These are phyloP conservation scores for Parascedosporium putredinis DNA, from an alignment of 2,329 filamentous ascomycete species.

Conservation along the genomic window DNA sequence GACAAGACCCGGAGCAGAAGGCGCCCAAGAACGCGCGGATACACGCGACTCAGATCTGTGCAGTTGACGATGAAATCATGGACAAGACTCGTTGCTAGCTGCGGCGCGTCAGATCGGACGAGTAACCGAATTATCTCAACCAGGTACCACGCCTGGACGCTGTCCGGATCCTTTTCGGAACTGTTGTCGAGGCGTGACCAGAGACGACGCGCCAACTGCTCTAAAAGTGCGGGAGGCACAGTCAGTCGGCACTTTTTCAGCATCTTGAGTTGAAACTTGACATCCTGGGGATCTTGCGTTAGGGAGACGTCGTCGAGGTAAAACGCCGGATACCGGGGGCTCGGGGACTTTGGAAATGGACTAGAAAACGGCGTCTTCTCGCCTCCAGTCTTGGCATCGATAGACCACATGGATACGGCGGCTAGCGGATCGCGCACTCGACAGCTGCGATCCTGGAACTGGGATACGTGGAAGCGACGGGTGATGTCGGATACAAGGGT, in stretches of 20 bases:
- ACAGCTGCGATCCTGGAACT: not conserved
- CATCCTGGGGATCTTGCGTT: not conserved
- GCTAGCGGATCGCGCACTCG: not conserved
- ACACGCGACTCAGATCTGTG: not conserved
- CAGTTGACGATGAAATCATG: not conserved
- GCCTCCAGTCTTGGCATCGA: not conserved
- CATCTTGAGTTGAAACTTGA: not conserved
- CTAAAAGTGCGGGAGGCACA: not conserved
- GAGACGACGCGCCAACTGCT: not conserved
- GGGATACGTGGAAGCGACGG: no score
- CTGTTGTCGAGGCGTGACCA: not conserved
- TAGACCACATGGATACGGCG: not conserved
- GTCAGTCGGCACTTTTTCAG: not conserved
- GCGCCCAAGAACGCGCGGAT: not conserved
- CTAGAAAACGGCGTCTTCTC: not conserved
- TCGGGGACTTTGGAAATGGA: not conserved
- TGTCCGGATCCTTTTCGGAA: not conserved
- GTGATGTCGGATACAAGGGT: no score
- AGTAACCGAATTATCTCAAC: not conserved
- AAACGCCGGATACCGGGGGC: not conserved
- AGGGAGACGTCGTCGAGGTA: not conserved
- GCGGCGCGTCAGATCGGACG: not conserved
- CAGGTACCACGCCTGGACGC: not conserved
- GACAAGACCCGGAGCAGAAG: not conserved
- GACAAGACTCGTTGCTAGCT: not conserved